These are phyloP conservation scores for Adiantum capillusveneris DNA, from an alignment of 75 land plant species.

Conservation along the genomic window DNA sequence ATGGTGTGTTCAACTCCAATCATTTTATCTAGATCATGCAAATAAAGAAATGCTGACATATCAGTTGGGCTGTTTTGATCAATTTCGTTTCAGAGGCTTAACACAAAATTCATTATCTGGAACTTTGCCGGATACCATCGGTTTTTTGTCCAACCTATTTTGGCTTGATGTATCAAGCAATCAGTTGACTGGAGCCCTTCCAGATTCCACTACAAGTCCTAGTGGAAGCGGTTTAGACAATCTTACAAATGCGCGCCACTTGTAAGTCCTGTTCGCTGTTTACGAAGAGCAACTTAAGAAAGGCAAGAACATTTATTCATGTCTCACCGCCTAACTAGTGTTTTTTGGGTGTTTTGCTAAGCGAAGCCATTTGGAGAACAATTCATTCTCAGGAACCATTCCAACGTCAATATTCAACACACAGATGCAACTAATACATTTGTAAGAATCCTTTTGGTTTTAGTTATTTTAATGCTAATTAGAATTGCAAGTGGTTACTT, in stretches of 20 bases:
- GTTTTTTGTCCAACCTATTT: not conserved
- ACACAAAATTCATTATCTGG: not conserved
- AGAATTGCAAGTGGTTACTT: too few relatives aligned
- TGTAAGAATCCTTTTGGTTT: conserved; percentile 5
- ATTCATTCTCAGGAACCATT: conserved; percentile 10
- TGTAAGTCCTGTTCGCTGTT: not conserved
- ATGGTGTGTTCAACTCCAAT: too few relatives aligned
- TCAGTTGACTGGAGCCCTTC: not conserved
- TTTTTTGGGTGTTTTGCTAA: not conserved
- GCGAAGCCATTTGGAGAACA: conserved; percentile 12
- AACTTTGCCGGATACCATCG: not conserved
- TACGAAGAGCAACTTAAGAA: not conserved
- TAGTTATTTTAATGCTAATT: too few relatives aligned
- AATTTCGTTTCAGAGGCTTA: too few relatives aligned
- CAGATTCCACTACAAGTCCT: not conserved
- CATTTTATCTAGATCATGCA: too few relatives aligned
- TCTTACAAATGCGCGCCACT: not conserved
- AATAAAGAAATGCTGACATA: too few relatives aligned
- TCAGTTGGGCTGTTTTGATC: too few relatives aligned
- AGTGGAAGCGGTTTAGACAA: not conserved
- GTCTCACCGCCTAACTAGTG: too few relatives aligned
- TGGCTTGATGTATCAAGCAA: conserved; percentile 4
- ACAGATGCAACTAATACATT: not conserved
- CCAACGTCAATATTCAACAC: conserved; percentile 7
- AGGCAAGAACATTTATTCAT: too few relatives aligned